Conservation (phyloP, 1,284 basidiomycete genomes). For the Fomitopsis schrenkii region DNA sequence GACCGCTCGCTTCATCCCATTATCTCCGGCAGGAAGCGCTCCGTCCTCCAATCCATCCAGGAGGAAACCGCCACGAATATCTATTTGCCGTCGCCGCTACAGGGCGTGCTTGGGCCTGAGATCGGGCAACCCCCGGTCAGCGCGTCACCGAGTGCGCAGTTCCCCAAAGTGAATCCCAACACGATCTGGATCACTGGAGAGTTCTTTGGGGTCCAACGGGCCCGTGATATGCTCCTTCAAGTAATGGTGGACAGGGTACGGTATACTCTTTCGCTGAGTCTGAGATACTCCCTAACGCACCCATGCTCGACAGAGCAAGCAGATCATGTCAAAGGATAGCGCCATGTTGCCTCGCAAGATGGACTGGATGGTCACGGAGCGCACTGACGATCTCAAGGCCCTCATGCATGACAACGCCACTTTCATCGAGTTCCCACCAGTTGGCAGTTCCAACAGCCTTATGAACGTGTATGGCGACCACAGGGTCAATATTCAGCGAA, state of each 20-base stretch:
- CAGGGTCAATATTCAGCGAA: conserved; percentile 92
- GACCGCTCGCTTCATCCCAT: conserved; percentile 95
- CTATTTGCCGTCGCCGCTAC: conserved; percentile 89
- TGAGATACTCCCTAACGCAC: conserved; percentile 3
- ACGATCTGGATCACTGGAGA: conserved; percentile 97
- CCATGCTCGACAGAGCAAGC: conserved; percentile 67
- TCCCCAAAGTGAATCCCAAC: conserved; percentile 44
- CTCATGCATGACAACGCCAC: conserved; percentile 98
- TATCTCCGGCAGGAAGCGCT: conserved; percentile 87
- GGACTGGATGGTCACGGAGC: conserved; percentile 96
- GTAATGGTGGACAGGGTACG: conserved; percentile 83
- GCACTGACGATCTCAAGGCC: conserved; percentile 84
- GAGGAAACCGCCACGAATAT: conserved; percentile 98
- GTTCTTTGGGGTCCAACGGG: conserved; percentile 94
- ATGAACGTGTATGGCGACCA: conserved; percentile 95
- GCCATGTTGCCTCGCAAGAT: conserved; percentile 94
- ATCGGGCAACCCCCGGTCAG: conserved; percentile 19
- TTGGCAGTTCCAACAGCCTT: conserved; percentile 88
- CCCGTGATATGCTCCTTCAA: conserved; percentile 92
- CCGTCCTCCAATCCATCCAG: conserved; percentile 87
- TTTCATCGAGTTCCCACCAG: conserved; percentile 89
- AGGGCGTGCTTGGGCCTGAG: conserved; percentile 78
- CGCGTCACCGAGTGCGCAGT: conserved; percentile 16
- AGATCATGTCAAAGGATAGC: conserved; percentile 89
- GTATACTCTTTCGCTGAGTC: conserved; percentile 5